These are phyloP conservation scores for Albifimbria verrucaria DNA, from an alignment of 2,329 filamentous ascomycete species.

Conservation along the genomic window DNA sequence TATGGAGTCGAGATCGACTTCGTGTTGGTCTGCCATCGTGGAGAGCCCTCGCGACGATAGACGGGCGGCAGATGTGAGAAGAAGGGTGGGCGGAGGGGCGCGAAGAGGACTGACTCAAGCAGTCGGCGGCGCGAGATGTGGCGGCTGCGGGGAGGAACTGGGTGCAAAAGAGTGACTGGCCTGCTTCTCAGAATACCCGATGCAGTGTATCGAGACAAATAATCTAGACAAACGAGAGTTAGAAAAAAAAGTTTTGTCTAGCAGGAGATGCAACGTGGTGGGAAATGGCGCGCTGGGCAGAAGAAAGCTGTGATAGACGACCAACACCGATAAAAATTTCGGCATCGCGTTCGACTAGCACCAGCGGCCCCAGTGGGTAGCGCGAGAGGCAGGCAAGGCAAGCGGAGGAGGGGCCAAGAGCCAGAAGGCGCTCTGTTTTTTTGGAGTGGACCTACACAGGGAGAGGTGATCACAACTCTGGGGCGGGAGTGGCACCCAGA, in stretches of 20 bases:
- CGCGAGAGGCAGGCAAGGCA: neutral
- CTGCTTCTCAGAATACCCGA: slow-evolving; percentile 9
- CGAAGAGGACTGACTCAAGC: slow-evolving; percentile 19
- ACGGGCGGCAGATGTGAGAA: slow-evolving; percentile 35
- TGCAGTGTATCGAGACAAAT: slow-evolving; percentile 17
- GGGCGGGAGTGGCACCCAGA: neutral
- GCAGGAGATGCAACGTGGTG: neutral
- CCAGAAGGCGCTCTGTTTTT: neutral
- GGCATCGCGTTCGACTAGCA: neutral
- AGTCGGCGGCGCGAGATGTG: slow-evolving; percentile 24
- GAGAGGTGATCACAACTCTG: slow-evolving; percentile 1
- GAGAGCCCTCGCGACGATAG: slow-evolving; percentile 29
- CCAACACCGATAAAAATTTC: too few relatives aligned
- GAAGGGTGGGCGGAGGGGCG: slow-evolving; percentile 19
- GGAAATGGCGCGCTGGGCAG: neutral
- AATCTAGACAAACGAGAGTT: neutral
- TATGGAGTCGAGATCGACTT: slow-evolving; percentile 98
- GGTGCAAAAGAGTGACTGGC: neutral
- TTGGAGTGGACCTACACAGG: neutral
- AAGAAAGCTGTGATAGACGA: too few relatives aligned
- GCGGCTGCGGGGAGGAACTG: slow-evolving; percentile 20
- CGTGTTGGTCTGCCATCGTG: slow-evolving; percentile 66
- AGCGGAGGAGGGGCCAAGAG: neutral
- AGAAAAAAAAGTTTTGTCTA: neutral
- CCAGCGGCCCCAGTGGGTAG: neutral